Evolutionary conservation across 352 stramenopile genomes (phyloP).

Genomic region (Phytophthora fragariaefolia): DNA sequence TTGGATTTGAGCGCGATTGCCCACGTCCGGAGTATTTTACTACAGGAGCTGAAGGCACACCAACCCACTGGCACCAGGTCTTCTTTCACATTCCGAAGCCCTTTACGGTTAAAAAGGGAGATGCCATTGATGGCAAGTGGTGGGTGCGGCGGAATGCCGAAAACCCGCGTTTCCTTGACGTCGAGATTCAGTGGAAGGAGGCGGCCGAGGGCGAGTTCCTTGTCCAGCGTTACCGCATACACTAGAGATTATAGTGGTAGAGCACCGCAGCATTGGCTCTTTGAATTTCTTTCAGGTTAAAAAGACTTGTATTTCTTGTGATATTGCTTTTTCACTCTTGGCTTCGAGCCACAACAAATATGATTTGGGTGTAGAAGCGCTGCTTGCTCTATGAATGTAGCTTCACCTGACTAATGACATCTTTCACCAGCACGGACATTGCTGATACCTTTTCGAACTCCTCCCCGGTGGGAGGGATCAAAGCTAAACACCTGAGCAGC

Average conservation of each 20-base stretch:
- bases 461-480: constrained; percentile 47
- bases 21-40: constrained; percentile 96
- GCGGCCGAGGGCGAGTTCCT: constrained; percentile 43
- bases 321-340: neutral
- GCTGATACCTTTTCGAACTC: constrained; percentile 74
- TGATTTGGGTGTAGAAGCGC: neutral
- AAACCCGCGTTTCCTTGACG: constrained; percentile 95
- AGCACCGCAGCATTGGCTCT: constrained; percentile 16
- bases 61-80: constrained; percentile 99
- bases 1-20: constrained; percentile 93
- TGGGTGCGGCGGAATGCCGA: constrained; percentile 88
- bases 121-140: constrained; percentile 89
- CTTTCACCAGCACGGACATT: constrained; percentile 88
- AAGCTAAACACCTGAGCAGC: constrained; percentile 67
- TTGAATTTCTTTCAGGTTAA: constrained; percentile 32
- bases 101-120: constrained; percentile 74
- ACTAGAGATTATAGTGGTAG: constrained; percentile 52
- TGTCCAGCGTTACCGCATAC: constrained; percentile 79
- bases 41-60: constrained; percentile 88
- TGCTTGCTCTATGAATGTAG: constrained; percentile 34
- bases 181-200: constrained; percentile 85
- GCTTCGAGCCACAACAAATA: neutral
- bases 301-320: constrained; percentile 19
- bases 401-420: constrained; percentile 79
- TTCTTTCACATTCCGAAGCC: constrained; percentile 95